Evolutionary conservation across 495 filamentous ascomycete genomes (phyloP).

Genomic region (Podospora pseudopauciseta): DNA sequence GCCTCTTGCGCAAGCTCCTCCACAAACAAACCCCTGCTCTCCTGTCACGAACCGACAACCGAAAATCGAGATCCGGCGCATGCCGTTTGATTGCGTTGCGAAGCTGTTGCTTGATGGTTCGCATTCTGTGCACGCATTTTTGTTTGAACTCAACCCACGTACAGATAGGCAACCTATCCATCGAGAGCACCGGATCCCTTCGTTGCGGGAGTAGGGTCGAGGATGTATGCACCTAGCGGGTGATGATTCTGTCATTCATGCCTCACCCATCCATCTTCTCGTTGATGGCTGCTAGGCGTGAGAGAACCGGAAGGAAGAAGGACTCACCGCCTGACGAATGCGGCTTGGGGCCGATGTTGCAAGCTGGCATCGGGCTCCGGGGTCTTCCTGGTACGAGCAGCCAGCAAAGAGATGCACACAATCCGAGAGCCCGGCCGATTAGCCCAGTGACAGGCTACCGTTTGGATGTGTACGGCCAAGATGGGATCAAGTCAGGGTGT

Average conservation of each 20-base stretch:
- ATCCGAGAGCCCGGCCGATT: too few species aligned
- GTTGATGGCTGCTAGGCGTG: conserved; percentile 14
- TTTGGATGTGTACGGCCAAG: background rate
- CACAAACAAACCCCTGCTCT: conserved; percentile 10
- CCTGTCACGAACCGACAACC: background rate
- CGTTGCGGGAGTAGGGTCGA: background rate
- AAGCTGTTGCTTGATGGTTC: conserved; percentile 6
- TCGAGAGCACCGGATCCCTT: background rate
- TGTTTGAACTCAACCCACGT: background rate
- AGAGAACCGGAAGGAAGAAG: background rate
- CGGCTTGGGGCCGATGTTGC: conserved; percentile 13
- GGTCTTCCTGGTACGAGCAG: background rate
- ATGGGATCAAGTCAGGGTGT: background rate
- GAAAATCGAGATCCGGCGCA: background rate
- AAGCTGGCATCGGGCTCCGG: conserved; percentile 15
- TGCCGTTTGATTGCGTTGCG: conserved; percentile 1
- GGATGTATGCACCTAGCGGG: background rate
- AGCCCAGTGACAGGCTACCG: background rate
- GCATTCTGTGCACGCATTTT: background rate
- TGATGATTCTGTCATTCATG: conserved; percentile 1
- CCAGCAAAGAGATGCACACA: too few species aligned
- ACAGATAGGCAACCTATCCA: background rate
- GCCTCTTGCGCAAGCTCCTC: conserved; percentile 11
- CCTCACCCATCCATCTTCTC: conserved; percentile 6
- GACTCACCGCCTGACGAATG: conserved; percentile 18